Base-by-base conservation (phyloP, 306 rosid species). In the Castanea mollissima region DNA sequence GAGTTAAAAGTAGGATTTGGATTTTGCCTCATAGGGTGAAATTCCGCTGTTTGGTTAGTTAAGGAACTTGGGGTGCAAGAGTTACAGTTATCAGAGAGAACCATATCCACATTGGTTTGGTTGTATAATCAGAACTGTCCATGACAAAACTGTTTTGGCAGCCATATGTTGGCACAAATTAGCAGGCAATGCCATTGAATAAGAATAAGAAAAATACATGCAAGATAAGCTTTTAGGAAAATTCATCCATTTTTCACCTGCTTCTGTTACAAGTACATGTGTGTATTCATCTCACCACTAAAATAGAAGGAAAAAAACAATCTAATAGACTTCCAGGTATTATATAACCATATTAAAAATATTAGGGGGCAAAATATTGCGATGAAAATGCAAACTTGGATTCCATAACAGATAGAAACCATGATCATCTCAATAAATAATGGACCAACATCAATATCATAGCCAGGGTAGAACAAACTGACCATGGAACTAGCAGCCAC, bases 401-500 rank as follows among this genome's bases (percentile, higher is more conserved):
- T 49, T 49, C 16, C 54, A 49, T 49, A 49, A 49, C 27, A 21
- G 25, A 59, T 59, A 59, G 29, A 59, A 59, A 4, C 15, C 4
- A 67, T 67, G 72, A n/a, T 9, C 46, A 67, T 19, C 27, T 20
- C 60, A 55, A 29, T 14, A 54, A 19, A 13, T 52, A 52, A 8
- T 0, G 29, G 55, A 72, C 20, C 41, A 27, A 35, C 20, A 16
- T 34, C 25, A 77, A 57, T 19, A 27, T 51, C 31, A 60, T 57
- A 58, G 18, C 6, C 32, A 59, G 85, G 59, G 68, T 60, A 74
- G 25, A 84, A 79, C 79, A 71, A 72, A 87, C 88, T 82, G 49
- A 87, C 98, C 98, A 94, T 94, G 80, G 97, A 94, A 86, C 98
- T 94, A 70, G 97, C 89, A 78, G 98, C 98, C 81, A 94, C 95